These are phyloP conservation scores for Nasturtium officinale DNA, from an alignment of 345 rosid genomes.

Conservation along the genomic window DNA sequence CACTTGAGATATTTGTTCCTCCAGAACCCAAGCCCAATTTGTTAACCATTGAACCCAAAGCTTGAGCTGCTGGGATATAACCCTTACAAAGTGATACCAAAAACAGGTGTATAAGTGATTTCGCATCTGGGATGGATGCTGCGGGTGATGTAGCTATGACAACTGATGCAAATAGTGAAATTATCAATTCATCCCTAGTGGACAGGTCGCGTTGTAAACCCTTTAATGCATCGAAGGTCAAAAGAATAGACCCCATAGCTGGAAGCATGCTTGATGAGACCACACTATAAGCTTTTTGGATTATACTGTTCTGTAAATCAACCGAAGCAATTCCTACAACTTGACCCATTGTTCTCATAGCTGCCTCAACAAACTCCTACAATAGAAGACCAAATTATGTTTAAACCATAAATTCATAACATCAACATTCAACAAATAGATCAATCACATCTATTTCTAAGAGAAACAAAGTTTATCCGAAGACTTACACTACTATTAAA, in stretches of 20 bases:
- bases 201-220: slow-evolving; percentile 48
- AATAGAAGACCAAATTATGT: no score
- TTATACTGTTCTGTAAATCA: slow-evolving; percentile 65
- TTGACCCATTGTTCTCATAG: slow-evolving; percentile 64
- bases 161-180: slow-evolving; percentile 73
- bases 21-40: slow-evolving; percentile 54
- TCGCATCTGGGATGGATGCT: slow-evolving; percentile 63
- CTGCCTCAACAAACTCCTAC: slow-evolving; percentile 73
- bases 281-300: slow-evolving; percentile 62
- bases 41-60: slow-evolving; percentile 84
- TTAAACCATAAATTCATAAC: no score
- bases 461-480: slow-evolving; percentile 18
- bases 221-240: slow-evolving; percentile 43
- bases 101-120: slow-evolving; percentile 50
- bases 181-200: slow-evolving; percentile 65
- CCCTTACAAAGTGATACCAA: slow-evolving; percentile 58
- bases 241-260: slow-evolving; percentile 47
- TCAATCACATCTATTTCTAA: slow-evolving; percentile 9
- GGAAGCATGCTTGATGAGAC: slow-evolving; percentile 57
- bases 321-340: slow-evolving; percentile 66
- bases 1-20: slow-evolving; percentile 39
- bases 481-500: slow-evolving; percentile 52
- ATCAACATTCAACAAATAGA: slow-evolving; percentile 11
- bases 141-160: slow-evolving; percentile 68
- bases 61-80: slow-evolving; percentile 71